These are phyloP conservation scores for Hippophae rhamnoides DNA, from an alignment of 306 rosid genomes.

Conservation along the genomic window DNA sequence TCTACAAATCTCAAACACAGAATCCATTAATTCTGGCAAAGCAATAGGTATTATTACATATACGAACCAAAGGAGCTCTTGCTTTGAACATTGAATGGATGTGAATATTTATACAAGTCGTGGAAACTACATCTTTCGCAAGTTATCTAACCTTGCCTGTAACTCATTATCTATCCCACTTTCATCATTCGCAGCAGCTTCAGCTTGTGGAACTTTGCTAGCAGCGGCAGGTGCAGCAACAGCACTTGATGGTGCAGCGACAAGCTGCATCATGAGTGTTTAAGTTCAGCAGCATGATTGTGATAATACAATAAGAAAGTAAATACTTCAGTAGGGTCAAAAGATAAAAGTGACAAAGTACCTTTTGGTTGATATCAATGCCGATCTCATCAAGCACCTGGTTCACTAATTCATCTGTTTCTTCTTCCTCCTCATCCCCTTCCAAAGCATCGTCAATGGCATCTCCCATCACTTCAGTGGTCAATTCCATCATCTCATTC, in stretches of 20 bases:
- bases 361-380: conserved; percentile 80
- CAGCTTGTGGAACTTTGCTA: conserved; percentile 70
- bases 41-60: conserved; percentile 10
- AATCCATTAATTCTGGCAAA: conserved; percentile 28
- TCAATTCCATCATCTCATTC: conserved; percentile 87
- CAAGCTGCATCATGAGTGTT: conserved; percentile 48
- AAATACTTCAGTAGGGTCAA: neutral
- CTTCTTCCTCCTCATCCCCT: conserved; percentile 97
- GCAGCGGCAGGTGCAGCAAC: conserved; percentile 74
- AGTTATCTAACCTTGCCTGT: conserved; percentile 86
- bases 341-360: conserved; percentile 16
- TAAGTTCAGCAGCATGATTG: neutral
- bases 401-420: conserved; percentile 78
- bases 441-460: conserved; percentile 95
- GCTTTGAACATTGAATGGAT: conserved; percentile 19
- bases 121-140: conserved; percentile 64
- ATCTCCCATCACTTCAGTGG: conserved; percentile 85
- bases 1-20: conserved; percentile 12
- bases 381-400: conserved; percentile 98
- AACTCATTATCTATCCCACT: conserved; percentile 79
- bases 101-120: conserved; percentile 16
- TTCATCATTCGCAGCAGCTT: conserved; percentile 54
- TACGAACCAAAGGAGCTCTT: conserved; percentile 22
- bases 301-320: neutral
- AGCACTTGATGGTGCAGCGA: conserved; percentile 71